Base-by-base conservation (phyloP, 2,329 filamentous ascomycete species). In the Aspergillus sp. region DNA sequence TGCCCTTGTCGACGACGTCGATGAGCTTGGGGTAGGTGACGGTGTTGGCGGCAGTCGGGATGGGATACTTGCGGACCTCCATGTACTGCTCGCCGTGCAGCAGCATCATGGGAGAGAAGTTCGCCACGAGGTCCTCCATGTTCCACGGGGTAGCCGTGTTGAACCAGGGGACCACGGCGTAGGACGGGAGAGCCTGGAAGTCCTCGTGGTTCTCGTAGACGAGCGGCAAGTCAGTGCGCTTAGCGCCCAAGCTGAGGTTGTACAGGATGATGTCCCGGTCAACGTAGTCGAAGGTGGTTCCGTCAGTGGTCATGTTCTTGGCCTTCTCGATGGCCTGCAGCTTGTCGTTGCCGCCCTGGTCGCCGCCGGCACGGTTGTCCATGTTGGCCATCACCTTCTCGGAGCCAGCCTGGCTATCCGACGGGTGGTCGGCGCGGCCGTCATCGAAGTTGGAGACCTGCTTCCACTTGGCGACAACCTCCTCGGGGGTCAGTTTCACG, bases 81-180 rank as follows among this genome's bases (percentile, higher is more conserved):
- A 98, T 84, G 67, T 88, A 98, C 64, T 98, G 91, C 71, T 98
- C 91, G 56, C 91, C 91, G 67, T 98, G 91, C 15, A 98, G 81
- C 31, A 98, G 78, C 86, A 95, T 95, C 86, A 94, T 95, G 41
- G 88, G 89, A 24, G 78, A 86, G 71, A 95, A 98, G 72, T 96
- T 93, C 59, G 88, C 86, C 16, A 96, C 82, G 40, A 98, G 74
- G 36, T 88, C 77, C 53, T 78, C 75, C 51, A 91, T 73, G 60
- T 71, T 78, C 69, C 82, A 96, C 16, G 89, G 85, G 40, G 78
- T 68, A 45, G 82, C 72, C 39, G 86, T 80, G 64, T 82, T 82
- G 68, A 96, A 95, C 51, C 80, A 82, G n/a, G 91, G 91, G 50
- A 98, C 80, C 41, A 96, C 91, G 58, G 88, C 91, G 53, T 84